Base-by-base conservation (phyloP, 1,139 yeast species). In the Debaryomyces robertsiae region DNA sequence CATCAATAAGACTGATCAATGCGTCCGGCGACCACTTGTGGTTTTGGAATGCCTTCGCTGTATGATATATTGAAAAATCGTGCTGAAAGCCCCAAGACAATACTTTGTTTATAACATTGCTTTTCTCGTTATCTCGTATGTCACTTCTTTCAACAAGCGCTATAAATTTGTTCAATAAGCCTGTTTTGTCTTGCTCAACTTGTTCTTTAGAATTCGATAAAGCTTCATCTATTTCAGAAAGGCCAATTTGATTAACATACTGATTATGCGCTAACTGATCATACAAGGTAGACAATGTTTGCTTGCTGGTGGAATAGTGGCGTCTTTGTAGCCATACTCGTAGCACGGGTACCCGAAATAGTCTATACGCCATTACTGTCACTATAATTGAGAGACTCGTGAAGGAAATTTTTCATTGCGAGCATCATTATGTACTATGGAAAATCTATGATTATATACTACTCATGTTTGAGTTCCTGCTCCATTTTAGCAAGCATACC, bases 401-500 rank as follows among this genome's bases (percentile, higher is more conserved):
- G 6, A 30, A 11, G 13, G 30, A 32, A 25, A 25, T 33, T 33
- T 32, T 27, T 33, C 10, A 22, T 22, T 33, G 36, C 16, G 38
- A 37, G 27, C 30, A 30, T 30, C 17, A n/a, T n/a, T n/a, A n/a
- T 16, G 11, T 18, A 22, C 9, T 14, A 24, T n/a, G 24, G 28
- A 32, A 32, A 19, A 37, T 25, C 4, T 25, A 25, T 6, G 17
- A 38, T 4, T 32, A 18, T 22, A 11, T 32, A 23, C 39, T 38
- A 39, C 27, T 51, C 55, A 39, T 57, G 58, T 42, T 55, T 54
- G 22, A 72, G 60, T 10, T 48, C 43, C 28, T 57, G 49, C 46
- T 78, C 83, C 65, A 75, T 75, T 39, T 64, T 61, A 17, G 81
- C 75, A 49, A 78, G 61, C 58, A 77, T 60, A 0, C 77, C 82